A percentile compares a stretch with the other conserved stretches of the same genome.
Evolutionary conservation across 2,329 filamentous ascomycete species (phyloP).

Genomic region (Monilinia fructigena): DNA sequence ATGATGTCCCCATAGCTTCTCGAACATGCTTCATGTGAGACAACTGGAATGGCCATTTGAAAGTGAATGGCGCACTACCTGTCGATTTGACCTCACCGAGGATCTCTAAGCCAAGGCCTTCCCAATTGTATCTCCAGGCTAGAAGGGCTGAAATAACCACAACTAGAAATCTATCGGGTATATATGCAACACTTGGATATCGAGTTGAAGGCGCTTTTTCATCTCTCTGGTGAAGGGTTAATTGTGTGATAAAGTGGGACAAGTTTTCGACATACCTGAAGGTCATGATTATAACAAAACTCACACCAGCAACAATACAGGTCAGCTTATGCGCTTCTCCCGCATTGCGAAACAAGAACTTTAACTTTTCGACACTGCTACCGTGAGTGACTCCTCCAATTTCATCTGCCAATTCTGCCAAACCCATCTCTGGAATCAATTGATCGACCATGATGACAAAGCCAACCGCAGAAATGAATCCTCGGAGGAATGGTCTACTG

Average conservation of each 20-base stretch:
- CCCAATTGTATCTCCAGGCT: constrained; percentile 75
- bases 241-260: background rate
- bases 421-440: constrained; percentile 83
- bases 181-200: constrained; percentile 77
- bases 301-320: constrained; percentile 70
- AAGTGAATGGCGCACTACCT: constrained; percentile 69
- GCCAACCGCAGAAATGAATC: constrained; percentile 96
- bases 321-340: constrained; percentile 71
- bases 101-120: constrained; percentile 75
- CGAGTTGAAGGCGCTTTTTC: constrained; percentile 76
- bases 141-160: constrained; percentile 82
- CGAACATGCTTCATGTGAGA: constrained; percentile 78
- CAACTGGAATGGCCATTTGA: constrained; percentile 80
- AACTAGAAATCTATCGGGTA: constrained; percentile 88
- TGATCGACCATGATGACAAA: constrained; percentile 96
- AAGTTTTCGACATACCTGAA: constrained; percentile 58
- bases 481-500: constrained; percentile 85
- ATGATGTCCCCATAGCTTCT: constrained; percentile 84
- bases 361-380: constrained; percentile 80
- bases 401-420: constrained; percentile 64
- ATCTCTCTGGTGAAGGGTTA: constrained; percentile 58
- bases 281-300: constrained; percentile 88
- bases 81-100: constrained; percentile 77
- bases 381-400: constrained; percentile 70
- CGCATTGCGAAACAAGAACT: constrained; percentile 71